Base-by-base conservation (phyloP, 352 stramenopile species). In the Phytophthora foliorum region DNA sequence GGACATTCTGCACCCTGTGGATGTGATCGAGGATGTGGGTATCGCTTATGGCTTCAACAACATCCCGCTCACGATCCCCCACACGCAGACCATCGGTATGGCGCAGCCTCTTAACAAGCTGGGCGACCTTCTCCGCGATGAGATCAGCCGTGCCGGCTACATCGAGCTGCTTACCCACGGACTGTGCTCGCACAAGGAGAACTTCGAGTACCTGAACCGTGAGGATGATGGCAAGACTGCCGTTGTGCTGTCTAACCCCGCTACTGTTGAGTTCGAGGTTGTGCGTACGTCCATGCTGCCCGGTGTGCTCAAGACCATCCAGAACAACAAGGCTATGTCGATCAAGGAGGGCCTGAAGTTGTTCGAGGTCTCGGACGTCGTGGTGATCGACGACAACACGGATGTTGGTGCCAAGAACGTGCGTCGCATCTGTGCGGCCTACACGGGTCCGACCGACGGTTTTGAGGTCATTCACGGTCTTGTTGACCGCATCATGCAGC, bases 21-120 rank as follows among this genome's bases (percentile, higher is more conserved):
- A 99, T 75, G 97, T 99, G 72, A 97, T 98, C 25, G 91, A 99
- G 83, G 98, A 99, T 79, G 94, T 99, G 24, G 98, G 97, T 41
- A 99, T 99, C 70, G 98, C 98, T 1, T 99, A 99, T 80, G 98
- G 98, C 39, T 99, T 99, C 79, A 99, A 99, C 88, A 99, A 99
- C 67, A 99, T 99, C 74, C 90, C 94, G 42, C 94, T 95, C 41
- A 98, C 86, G 61, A 90, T 99, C 32, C 98, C 98, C 29, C 73
- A 84, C 16, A 99, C 97, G 38, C 89, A 97, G 73, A 99, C 97
- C 8, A 98, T 99, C 24, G 98, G 97, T 56, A 84, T 86, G 54
- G 89, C 98, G 42, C 96, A 99, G 73, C 98, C 98, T 9, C 84
- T 99, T 3, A 99, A 99, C 86, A 97, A 98, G 61, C 88, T 99